A percentile compares a stretch with the other conserved stretches of the same genome.
Conservation (phyloP, 2,329 filamentous ascomycete species). For the Nothophoma quercina region DNA sequence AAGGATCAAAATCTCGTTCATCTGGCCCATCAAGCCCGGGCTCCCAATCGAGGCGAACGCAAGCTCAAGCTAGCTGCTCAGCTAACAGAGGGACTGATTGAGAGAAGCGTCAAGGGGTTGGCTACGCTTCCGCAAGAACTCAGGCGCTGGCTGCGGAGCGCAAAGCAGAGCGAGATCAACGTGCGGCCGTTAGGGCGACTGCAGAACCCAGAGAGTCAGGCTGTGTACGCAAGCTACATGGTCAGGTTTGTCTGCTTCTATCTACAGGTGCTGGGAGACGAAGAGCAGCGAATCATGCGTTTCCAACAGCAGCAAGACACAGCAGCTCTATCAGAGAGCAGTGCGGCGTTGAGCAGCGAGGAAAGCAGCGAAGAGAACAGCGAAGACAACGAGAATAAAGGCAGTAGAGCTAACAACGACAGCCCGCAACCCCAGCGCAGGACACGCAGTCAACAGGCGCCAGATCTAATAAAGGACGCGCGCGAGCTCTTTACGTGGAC, state of each 20-base stretch:
- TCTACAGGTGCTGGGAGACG: not conserved
- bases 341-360: not conserved
- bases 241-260: not conserved
- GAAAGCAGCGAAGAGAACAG: not conserved
- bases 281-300: not conserved
- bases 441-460: not conserved
- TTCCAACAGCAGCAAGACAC: not conserved
- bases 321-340: not conserved
- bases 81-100: not conserved
- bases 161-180: not conserved
- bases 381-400: not conserved
- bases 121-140: not conserved
- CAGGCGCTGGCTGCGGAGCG: not conserved
- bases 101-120: not conserved
- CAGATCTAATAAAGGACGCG: not conserved
- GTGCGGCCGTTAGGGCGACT: not conserved
- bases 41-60: not conserved
- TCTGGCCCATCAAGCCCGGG: not conserved
- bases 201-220: too few species aligned
- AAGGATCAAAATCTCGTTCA: not conserved
- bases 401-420: not conserved
- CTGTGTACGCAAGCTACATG: not conserved
- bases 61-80: not conserved
- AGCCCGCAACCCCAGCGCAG: not conserved
- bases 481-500: not conserved